Percentiles rank a stretch among this genome's conserved stretches.
These are phyloP conservation scores for Curvularia sp. DNA, from an alignment of 2,329 filamentous ascomycete genomes.

Conservation along the genomic window DNA sequence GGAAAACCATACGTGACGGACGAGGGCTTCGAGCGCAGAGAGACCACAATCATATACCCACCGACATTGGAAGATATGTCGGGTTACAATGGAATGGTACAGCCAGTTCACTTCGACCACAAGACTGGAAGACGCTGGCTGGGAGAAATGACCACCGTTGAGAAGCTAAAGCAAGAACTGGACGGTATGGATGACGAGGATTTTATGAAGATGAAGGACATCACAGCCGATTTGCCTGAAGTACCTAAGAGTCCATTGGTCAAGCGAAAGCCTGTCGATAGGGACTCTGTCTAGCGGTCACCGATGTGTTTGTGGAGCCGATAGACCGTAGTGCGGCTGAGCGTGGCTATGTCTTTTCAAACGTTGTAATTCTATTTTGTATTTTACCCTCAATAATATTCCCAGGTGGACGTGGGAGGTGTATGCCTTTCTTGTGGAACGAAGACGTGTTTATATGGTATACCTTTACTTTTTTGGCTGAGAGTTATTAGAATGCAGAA, in stretches of 20 bases:
- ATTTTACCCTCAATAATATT: neutral
- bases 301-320: neutral
- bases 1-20: constrained; percentile 45
- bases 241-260: constrained; percentile 16
- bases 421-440: neutral
- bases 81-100: constrained; percentile 35
- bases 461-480: neutral
- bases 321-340: neutral
- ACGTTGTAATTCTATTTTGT: constrained; percentile 6
- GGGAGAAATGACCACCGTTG: constrained; percentile 33
- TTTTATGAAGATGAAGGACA: constrained; percentile 18
- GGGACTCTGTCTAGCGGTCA: constrained; percentile 9
- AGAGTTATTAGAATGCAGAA: neutral
- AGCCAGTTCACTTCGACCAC: constrained; percentile 43
- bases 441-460: neutral
- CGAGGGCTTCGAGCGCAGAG: constrained; percentile 53
- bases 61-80: constrained; percentile 51
- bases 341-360: neutral
- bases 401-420: neutral
- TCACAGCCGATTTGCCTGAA: constrained; percentile 21
- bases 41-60: constrained; percentile 57
- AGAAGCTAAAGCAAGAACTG: constrained; percentile 25
- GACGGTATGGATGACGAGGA: constrained; percentile 13
- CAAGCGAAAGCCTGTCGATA: constrained; percentile 25
- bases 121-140: constrained; percentile 38